Conservation (phyloP, 805 yeast genomes). For the Saturnispora bothae region DNA sequence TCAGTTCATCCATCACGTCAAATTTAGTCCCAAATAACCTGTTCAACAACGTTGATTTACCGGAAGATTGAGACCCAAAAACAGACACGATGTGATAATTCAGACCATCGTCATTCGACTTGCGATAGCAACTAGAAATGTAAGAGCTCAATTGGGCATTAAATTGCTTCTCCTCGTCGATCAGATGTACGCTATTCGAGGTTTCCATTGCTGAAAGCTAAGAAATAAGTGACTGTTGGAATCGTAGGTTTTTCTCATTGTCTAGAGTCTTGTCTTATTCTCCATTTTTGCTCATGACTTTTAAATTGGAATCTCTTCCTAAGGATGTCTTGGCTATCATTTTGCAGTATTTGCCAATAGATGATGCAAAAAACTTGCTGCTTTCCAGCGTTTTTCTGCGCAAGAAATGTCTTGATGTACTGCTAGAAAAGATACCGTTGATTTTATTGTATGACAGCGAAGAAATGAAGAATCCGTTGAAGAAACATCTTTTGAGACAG, state of each 20-base stretch:
- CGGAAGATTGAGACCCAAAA: conserved; percentile 95
- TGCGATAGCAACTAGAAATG: conserved; percentile 21
- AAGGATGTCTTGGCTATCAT: not conserved
- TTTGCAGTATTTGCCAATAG: not conserved
- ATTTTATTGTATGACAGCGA: not conserved
- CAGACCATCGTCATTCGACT: conserved; percentile 39
- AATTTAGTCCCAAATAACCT: conserved; percentile 76
- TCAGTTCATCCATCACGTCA: conserved; percentile 84
- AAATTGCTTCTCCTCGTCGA: conserved; percentile 51
- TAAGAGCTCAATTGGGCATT: conserved; percentile 27
- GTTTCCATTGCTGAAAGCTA: not conserved
- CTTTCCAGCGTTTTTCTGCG: not conserved
- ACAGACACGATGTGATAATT: conserved; percentile 88
- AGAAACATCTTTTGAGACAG: not conserved
- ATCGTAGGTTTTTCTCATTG: no score
- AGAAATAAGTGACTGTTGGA: no score
- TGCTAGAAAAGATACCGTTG: not conserved
- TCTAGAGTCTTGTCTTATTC: no score
- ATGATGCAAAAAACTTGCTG: not conserved
- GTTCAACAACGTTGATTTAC: conserved; percentile 87
- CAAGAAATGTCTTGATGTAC: not conserved
- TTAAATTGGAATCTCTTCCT: not conserved
- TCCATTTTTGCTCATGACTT: not conserved
- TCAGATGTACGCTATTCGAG: conserved; percentile 36
- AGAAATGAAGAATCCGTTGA: not conserved